Percentiles rank a stretch among this genome's conserved stretches.
Conservation (phyloP, 2,329 filamentous ascomycete genomes). For the Aspergillus fumigatus region DNA sequence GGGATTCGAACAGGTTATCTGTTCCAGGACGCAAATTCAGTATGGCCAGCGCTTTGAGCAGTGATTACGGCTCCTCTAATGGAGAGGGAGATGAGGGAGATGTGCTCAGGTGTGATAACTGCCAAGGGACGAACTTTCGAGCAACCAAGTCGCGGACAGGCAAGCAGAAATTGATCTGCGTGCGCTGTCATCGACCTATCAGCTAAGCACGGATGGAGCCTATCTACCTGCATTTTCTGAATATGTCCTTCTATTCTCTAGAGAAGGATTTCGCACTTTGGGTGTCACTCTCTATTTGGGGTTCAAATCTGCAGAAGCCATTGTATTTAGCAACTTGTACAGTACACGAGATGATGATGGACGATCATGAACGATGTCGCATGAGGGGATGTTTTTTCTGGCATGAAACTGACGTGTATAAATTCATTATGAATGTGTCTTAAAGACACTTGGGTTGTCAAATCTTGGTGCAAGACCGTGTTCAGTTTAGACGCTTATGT, state of each 20-base stretch:
- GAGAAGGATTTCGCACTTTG: not conserved
- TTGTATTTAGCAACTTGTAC: not conserved
- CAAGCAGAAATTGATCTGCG: slow-evolving; percentile 58
- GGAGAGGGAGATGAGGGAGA: slow-evolving; percentile 44
- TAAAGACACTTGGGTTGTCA: not conserved
- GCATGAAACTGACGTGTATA: not conserved
- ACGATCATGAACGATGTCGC: not conserved
- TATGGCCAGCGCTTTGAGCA: slow-evolving; percentile 54
- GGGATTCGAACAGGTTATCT: slow-evolving; percentile 14
- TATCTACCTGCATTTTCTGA: not conserved
- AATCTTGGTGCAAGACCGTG: not conserved
- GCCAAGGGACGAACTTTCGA: slow-evolving; percentile 59
- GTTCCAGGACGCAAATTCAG: slow-evolving; percentile 38
- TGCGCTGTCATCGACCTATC: slow-evolving; percentile 43
- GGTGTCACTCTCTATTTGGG: not conserved
- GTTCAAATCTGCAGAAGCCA: not conserved
- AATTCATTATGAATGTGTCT: not conserved
- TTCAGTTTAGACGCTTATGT: not conserved
- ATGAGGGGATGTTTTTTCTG: not conserved
- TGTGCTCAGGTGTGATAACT: slow-evolving; percentile 55
- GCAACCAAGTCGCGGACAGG: slow-evolving; percentile 52
- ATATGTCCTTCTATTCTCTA: not conserved
- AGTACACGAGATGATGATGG: not conserved
- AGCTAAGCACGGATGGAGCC: slow-evolving; percentile 6
- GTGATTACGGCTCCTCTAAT: slow-evolving; percentile 45